Base-by-base conservation (phyloP, 164 flowering plant genomes). In the Aristolochia californica region DNA sequence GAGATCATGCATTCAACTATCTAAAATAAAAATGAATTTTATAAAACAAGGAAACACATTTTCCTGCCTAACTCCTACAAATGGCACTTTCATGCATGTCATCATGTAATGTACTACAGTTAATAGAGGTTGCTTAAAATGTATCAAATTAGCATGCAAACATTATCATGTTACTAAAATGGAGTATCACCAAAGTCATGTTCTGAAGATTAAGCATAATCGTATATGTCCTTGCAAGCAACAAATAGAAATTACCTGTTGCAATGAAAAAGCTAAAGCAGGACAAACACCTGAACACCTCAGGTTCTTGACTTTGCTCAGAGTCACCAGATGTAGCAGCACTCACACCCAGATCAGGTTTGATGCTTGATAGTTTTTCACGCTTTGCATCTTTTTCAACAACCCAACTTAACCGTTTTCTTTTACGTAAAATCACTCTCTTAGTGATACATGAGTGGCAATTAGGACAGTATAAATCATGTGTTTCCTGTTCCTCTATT, bases 401-500 rank as follows among this genome's bases (percentile, higher is more conserved):
- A 26, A 27, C 60, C 24, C 24, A 69, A 62, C 63, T 13, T 52
- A 38, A 66, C 30, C 80, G 70, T 62, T 80, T 82, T 56, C 85
- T 75, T 73, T 79, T 80, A 22, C 76, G 75, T 43, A 89, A 75
- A 53, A 87, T 78, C 60, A 89, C 88, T 67, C 77, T 82, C 72
- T 64, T 75, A 11, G 96, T 88, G 45, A 87, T 83, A 54, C 97
- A 82, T 26, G 86, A 80, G 24, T 80, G 69, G 68, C 97, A 89
- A 43, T 89, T 80, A 28, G 97, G 97, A 60, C 97, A 89, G 64
- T 24, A 81, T 44, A 87, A 58, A 70, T 89, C 95, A 78, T 89
- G 91, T 38, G 91, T 83, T 11, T 76, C 80, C 70, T 87, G 95
- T 74, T 86, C 80, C 70, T 57, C 62, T 26, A 89, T 23, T 14